These are phyloP conservation scores for Plasmopara halstedii DNA, from an alignment of 352 stramenopile species.

Conservation along the genomic window DNA sequence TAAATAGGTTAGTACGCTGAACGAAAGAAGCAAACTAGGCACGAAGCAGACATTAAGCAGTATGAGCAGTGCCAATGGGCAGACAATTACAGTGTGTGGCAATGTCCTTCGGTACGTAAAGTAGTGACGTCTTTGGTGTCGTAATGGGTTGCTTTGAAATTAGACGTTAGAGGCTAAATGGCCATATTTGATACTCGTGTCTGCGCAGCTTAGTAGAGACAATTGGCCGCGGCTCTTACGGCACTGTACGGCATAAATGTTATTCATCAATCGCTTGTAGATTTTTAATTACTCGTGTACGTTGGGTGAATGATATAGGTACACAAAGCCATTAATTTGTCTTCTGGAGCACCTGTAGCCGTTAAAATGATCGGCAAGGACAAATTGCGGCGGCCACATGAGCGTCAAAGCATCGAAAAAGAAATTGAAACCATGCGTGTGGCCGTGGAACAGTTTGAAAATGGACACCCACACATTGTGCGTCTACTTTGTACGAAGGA, in stretches of 20 bases:
- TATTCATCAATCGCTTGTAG: not conserved
- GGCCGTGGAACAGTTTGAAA: constrained; percentile 78
- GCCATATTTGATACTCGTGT: constrained; percentile 1
- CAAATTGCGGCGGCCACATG: constrained; percentile 57
- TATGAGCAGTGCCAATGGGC: constrained; percentile 57
- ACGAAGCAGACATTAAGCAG: constrained; percentile 4
- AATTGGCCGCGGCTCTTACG: constrained; percentile 74
- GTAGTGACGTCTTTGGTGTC: not conserved
- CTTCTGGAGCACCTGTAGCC: constrained; percentile 61
- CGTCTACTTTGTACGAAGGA: constrained; percentile 74
- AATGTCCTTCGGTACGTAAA: constrained; percentile 66
- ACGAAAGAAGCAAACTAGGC: constrained; percentile 13
- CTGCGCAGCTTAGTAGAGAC: constrained; percentile 61
- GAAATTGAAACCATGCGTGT: constrained; percentile 84
- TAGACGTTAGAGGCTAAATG: not conserved
- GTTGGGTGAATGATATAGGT: constrained; percentile 26
- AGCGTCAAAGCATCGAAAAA: constrained; percentile 77
- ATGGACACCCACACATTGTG: constrained; percentile 80
- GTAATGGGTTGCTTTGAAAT: not conserved
- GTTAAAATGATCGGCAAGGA: constrained; percentile 81
- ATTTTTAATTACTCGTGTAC: not conserved
- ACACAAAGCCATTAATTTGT: constrained; percentile 79
- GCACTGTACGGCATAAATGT: constrained; percentile 36
- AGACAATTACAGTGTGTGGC: constrained; percentile 73
- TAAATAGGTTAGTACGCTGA: constrained; percentile 7